Evolutionary conservation across 129 eudicot species (phyloP).

Genomic region (Flaveria trinervia): DNA sequence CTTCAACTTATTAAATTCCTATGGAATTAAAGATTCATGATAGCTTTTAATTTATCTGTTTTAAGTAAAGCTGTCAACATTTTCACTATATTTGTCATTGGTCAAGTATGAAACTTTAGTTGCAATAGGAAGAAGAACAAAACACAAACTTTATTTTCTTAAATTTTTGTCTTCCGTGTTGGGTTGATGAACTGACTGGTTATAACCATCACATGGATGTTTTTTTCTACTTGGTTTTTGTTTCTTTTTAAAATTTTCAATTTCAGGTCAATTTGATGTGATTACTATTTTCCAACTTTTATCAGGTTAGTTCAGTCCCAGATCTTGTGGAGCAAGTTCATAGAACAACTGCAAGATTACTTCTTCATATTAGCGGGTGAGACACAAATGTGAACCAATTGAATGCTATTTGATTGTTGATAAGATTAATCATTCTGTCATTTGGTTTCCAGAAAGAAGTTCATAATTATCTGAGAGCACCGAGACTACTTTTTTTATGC

Average conservation of each 20-base stretch:
- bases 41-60: conserved; percentile 12
- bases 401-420: conserved; percentile 16
- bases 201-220: conserved; percentile 21
- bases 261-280: conserved; percentile 14
- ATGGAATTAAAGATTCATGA: not conserved
- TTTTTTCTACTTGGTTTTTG: conserved; percentile 9
- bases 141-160: conserved; percentile 14
- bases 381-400: conserved; percentile 25
- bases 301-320: conserved; percentile 87
- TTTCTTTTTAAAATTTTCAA: not conserved
- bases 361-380: conserved; percentile 92
- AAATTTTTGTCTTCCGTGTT: conserved; percentile 8
- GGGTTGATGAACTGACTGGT: conserved; percentile 14
- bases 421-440: not conserved
- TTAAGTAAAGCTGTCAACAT: conserved; percentile 15
- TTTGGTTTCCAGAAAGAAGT: not conserved
- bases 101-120: conserved; percentile 15
- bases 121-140: conserved; percentile 15
- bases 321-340: conserved; percentile 83
- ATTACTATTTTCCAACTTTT: conserved; percentile 22
- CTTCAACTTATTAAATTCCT: conserved; percentile 1
- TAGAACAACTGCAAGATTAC: conserved; percentile 83
- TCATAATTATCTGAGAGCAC: not conserved
- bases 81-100: not conserved
- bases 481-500: not conserved